phyloP scores from a whole-genome alignment of 1,139 yeast species.

The Yarrowia galli region DNA sequence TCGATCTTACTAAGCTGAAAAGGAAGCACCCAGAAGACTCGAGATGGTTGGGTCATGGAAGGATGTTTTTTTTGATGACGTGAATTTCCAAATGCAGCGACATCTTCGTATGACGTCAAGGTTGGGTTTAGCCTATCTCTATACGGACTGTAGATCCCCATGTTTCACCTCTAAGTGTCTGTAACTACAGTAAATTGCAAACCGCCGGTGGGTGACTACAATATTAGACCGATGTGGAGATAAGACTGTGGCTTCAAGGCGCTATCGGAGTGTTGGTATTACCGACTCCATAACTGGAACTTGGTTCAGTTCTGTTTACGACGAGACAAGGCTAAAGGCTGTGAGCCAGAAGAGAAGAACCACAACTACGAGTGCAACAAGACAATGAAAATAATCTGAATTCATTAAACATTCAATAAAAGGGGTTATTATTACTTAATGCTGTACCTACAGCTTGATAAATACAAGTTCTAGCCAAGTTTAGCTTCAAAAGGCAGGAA shows the following conservation, averaged over 20 bases:
- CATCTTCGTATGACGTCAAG: not conserved
- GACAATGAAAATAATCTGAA: not conserved
- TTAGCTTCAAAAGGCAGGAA: conserved; percentile 30
- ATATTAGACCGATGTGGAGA: not conserved
- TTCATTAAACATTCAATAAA: not conserved
- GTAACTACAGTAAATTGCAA: not conserved
- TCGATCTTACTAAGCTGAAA: not conserved
- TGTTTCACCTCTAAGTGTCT: not conserved
- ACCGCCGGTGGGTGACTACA: too few relatives aligned
- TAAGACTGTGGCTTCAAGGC: not conserved
- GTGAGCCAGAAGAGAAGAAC: too few relatives aligned
- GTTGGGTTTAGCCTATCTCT: not conserved
- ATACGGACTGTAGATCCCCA: not conserved
- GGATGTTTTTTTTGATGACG: too few relatives aligned
- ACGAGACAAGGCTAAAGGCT: too few relatives aligned
- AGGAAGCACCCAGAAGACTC: conserved; percentile 8
- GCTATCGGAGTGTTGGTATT: not conserved
- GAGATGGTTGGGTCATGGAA: not conserved
- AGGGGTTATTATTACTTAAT: conserved; percentile 17
- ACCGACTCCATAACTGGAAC: too few relatives aligned
- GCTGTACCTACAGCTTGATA: conserved; percentile 37
- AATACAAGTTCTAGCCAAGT: conserved; percentile 25
- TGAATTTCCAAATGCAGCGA: too few relatives aligned
- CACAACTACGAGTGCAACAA: not conserved
- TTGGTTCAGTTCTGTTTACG: too few relatives aligned